Evolutionary conservation across 1,284 basidiomycete genomes (phyloP), one percentile per base, ranked within the genome.

Genomic region (Irpex sp.): DNA sequence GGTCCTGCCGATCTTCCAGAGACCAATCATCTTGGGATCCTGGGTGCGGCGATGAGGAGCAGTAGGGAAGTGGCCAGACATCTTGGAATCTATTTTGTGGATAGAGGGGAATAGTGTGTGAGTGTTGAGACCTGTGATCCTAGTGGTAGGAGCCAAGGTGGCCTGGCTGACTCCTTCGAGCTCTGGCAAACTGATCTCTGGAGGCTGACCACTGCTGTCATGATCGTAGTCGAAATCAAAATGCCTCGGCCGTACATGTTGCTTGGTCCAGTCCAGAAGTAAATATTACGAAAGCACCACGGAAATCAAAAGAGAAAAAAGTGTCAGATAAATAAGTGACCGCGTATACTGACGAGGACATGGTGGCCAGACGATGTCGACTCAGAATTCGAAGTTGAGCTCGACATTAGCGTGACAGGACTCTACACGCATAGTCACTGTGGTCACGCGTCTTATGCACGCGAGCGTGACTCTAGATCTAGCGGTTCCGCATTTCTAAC

Each of bases 1-100:
- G 3, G 93, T 93, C 73, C 93, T 87, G 55, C 96, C 96, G 54
- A 98, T 86, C 76, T 94, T 92, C 96, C 96, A 98, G 61, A 91
- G 83, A 4, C 96, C 96, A 67, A 98, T 94, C 78, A 86, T 87
- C 76, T 86, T 90, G 5, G 90, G 90, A 68, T 90, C 88, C 26
- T 82, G 79, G 53, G 75, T 74, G 62, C 71, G 68, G 46, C 70
- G 71, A 36, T 74, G 72, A 43, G 73, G 75, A 26, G 78, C 64
- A 63, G 68, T 71, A 35, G 74, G 71, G 26, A 67, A 62, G 49
- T 49, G 21, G 54, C 64, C 61, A 5, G 65, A 55, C 62, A 66
- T 66, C 33, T 53, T 53, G 49, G 47, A 31, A 36, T 31, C 53
- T 21, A 36, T 15, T 11, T 55, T 13, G 31, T 35, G 31, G 35